These are phyloP conservation scores for Epichloe sylvatica DNA, from an alignment of 2,329 filamentous ascomycete species.

Conservation along the genomic window DNA sequence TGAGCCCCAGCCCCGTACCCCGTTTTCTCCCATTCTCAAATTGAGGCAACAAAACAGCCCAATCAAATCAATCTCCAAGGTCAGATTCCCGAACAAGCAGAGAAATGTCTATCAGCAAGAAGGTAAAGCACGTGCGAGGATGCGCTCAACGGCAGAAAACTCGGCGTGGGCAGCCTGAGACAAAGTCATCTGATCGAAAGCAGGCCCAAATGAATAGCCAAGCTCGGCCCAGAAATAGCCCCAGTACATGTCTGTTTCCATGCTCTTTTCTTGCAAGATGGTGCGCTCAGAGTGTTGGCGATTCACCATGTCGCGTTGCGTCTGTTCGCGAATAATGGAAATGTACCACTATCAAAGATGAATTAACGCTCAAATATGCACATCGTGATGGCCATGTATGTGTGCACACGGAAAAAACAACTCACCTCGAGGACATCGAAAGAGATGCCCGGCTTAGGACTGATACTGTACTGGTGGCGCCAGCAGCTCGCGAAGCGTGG, in stretches of 20 bases:
- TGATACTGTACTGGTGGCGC: conserved; percentile 38
- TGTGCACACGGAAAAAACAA: conserved; percentile 1
- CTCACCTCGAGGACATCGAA: conserved; percentile 43
- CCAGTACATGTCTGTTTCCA: conserved; percentile 31
- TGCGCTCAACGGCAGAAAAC: conserved; percentile 33
- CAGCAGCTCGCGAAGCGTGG: conserved; percentile 35
- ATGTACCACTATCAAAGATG: conserved; percentile 38
- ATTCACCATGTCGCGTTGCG: conserved; percentile 24
- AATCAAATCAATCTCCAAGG: not conserved
- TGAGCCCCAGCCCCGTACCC: not conserved
- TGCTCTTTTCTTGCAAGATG: conserved; percentile 19
- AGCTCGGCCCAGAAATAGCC: conserved; percentile 39
- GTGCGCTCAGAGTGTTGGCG: conserved; percentile 29
- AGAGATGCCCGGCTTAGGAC: conserved; percentile 32
- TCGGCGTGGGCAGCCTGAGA: conserved; percentile 31
- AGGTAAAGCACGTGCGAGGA: conserved; percentile 29
- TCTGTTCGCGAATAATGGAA: conserved; percentile 38
- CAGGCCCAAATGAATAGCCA: conserved; percentile 24
- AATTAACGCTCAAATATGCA: conserved; percentile 7
- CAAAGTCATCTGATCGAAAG: conserved; percentile 36
- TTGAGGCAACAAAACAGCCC: not conserved
- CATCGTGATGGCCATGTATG: not conserved
- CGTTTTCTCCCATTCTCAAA: not conserved
- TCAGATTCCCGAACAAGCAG: not conserved
- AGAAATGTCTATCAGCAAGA: not conserved